Evolutionary conservation across 1,284 basidiomycete species (phyloP), one percentile per base, ranked within the genome.

Genomic region (Puccinia novopanici): DNA sequence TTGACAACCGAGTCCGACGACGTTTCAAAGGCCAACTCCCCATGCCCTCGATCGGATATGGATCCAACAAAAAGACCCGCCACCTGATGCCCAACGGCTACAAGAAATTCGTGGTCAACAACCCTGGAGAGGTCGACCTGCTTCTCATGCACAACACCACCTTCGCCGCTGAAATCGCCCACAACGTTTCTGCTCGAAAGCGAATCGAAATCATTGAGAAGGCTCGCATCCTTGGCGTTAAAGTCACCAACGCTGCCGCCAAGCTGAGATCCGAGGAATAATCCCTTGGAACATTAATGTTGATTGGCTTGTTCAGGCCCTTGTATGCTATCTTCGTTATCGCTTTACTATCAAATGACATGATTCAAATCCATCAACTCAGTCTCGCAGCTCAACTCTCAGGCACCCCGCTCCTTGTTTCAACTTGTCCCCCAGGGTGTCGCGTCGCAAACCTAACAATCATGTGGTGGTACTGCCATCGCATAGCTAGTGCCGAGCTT

Each of bases 91-190:
- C 95, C 83, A 95, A 92, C 85, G 95, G 95, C 83, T 89, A 93
- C 87, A 96, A 94, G 89, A 95, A 95, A 87, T 91, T 97, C 88
- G 88, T 96, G 83, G 93, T 98, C 85, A 92, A 90, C 89, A 98
- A 97, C 88, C 89, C 92, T 81, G 90, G 91, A 86, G 95, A 98
- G 87, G 88, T 98, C 83, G 94, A 98, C 85, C 90, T 98, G 84
- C 91, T 98, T 82, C 88, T 98, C 81, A 95, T 98, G 95, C 95
- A 99, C 91, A 97, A 95, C 91, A 93, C 93, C 89, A 92, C 89
- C 85, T 99, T 93, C 87, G 92, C 95, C 82, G 97, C 95, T 82
- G 93, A 95, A 88, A 94, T 99, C 85, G 97, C 97, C 81, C 95
- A 98, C 90, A 93, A 92, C 86, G 95, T 99, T 84, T 93, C 92